Conservation (phyloP, 257 asterid species). For the Cordia subcordata region DNA sequence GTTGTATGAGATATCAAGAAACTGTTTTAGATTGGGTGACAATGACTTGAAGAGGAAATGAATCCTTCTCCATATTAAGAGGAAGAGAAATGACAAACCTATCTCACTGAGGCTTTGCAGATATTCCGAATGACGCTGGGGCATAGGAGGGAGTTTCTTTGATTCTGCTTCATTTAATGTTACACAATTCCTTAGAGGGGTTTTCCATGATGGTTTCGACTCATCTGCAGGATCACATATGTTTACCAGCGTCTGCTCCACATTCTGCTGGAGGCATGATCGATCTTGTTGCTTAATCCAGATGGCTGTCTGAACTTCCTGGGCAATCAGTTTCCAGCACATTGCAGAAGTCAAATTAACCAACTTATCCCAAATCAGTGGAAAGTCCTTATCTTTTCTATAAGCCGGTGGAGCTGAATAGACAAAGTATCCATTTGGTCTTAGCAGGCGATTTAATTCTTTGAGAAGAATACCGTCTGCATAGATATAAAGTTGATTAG, state of each 20-base stretch:
- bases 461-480: conserved; percentile 86
- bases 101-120: conserved; percentile 49
- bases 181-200: conserved; percentile 52
- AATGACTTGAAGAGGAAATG: not conserved
- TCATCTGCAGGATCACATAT: conserved; percentile 57
- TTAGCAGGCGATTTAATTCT: conserved; percentile 75
- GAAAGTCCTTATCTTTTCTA: conserved; percentile 84
- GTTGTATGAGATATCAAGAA: too few relatives aligned
- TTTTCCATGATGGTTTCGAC: conserved; percentile 51
- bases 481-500: conserved; percentile 5
- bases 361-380: conserved; percentile 74
- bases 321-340: conserved; percentile 97
- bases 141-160: conserved; percentile 57
- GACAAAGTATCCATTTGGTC: conserved; percentile 76
- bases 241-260: conserved; percentile 40
- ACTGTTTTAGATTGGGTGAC: not conserved
- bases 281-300: conserved; percentile 69
- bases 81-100: conserved; percentile 38
- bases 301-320: conserved; percentile 86
- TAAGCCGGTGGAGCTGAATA: conserved; percentile 99
- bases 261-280: conserved; percentile 57
- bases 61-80: not conserved
- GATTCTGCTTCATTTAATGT: conserved; percentile 21
- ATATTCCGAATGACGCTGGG: conserved; percentile 80
- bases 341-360: conserved; percentile 66